Percentiles rank a stretch among this genome's conserved stretches.
Evolutionary conservation across 2,329 filamentous ascomycete species (phyloP).

Genomic region (Fusarium incarnatum): DNA sequence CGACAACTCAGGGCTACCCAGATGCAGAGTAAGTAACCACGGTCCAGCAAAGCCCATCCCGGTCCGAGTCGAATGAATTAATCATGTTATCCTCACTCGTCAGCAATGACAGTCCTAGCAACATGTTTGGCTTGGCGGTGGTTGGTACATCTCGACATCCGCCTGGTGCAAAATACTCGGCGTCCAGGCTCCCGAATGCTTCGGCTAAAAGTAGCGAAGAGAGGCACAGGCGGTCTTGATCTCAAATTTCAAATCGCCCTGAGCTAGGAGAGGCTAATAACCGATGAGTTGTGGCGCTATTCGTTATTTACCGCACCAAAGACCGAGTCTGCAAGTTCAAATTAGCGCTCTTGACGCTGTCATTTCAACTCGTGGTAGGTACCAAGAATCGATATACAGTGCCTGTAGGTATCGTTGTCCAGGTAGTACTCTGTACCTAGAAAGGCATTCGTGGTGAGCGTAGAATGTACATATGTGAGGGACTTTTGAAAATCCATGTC

Average conservation of each 20-base stretch:
- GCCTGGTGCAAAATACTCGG: constrained; percentile 2
- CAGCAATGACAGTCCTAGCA: constrained; percentile 14
- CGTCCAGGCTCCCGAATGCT: not conserved
- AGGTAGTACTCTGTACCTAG: not conserved
- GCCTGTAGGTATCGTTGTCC: not conserved
- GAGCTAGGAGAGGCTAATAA: constrained; percentile 15
- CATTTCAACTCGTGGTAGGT: constrained; percentile 4
- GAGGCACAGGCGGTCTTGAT: constrained; percentile 6
- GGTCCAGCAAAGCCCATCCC: not conserved
- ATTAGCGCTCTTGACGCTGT: constrained; percentile 10
- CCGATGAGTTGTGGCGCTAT: constrained; percentile 37
- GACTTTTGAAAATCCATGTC: constrained; percentile 11
- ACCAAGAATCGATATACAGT: constrained; percentile 1
- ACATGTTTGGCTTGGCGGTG: constrained; percentile 27
- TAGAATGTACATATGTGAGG: constrained; percentile 9
- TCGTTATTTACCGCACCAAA: constrained; percentile 20
- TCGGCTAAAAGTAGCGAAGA: constrained; percentile 32
- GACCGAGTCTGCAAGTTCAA: not conserved
- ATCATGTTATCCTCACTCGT: constrained; percentile 1
- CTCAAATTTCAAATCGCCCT: not conserved
- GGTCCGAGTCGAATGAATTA: constrained; percentile 5
- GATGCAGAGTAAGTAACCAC: not conserved
- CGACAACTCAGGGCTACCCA: constrained; percentile 1
- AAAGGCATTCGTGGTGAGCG: constrained; percentile 5
- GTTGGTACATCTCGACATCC: constrained; percentile 24